These are phyloP conservation scores for Anacardium occidentale DNA, from an alignment of 345 rosid species.

Conservation along the genomic window DNA sequence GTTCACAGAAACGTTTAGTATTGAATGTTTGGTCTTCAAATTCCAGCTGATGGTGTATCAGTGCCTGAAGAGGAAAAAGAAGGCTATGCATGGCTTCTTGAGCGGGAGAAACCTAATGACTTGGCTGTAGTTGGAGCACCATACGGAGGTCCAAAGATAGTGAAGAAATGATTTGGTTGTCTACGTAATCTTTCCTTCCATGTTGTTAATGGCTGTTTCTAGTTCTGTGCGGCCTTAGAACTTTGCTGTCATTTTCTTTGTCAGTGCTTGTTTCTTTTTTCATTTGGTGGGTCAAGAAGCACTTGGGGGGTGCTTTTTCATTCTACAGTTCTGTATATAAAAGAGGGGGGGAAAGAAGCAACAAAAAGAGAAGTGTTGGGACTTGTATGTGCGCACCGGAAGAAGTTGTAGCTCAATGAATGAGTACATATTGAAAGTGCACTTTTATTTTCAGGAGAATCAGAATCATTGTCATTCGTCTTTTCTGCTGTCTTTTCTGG, in stretches of 20 bases:
- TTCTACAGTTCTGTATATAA: slow-evolving; percentile 43
- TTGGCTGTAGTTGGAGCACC: slow-evolving; percentile 42
- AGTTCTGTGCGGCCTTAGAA: slow-evolving; percentile 15
- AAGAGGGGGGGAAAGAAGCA: neutral
- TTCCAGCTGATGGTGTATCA: slow-evolving; percentile 42
- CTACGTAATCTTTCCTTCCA: slow-evolving; percentile 1
- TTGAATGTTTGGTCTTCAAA: neutral
- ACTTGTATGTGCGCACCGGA: slow-evolving; percentile 11
- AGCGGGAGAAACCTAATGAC: slow-evolving; percentile 58
- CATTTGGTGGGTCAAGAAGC: slow-evolving; percentile 7
- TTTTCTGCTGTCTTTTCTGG: neutral
- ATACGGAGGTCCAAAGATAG: slow-evolving; percentile 60
- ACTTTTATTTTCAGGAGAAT: neutral
- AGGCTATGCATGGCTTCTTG: slow-evolving; percentile 70
- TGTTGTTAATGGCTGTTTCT: slow-evolving; percentile 3
- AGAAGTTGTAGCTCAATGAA: slow-evolving; percentile 12
- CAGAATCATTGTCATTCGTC: neutral
- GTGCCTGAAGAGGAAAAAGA: slow-evolving; percentile 52
- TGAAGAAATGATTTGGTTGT: slow-evolving; percentile 31
- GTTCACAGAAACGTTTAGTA: neutral
- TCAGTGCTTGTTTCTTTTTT: neutral
- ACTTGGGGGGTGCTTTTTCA: neutral
- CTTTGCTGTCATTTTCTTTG: slow-evolving; percentile 3
- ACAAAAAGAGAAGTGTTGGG: neutral
- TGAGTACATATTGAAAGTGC: slow-evolving; percentile 17